Evolutionary conservation across 257 asterid species (phyloP).

Genomic region (Penstemon davidsonii): DNA sequence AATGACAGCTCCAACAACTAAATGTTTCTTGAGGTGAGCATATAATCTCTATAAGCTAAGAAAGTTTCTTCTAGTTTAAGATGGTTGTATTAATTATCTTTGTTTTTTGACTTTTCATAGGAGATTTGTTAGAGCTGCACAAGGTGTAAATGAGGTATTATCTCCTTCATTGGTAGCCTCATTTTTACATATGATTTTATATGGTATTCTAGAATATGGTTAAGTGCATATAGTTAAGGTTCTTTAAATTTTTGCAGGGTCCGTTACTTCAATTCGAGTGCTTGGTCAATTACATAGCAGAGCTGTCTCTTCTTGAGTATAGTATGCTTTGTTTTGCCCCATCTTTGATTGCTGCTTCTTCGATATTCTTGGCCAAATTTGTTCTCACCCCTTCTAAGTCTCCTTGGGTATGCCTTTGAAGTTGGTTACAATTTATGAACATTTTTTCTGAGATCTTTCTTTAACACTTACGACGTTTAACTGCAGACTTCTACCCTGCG

Average conservation of each 20-base stretch:
- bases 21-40: constrained; percentile 79
- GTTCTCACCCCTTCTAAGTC: constrained; percentile 44
- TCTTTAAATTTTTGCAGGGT: constrained; percentile 31
- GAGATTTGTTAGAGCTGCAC: constrained; percentile 89
- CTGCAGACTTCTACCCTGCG: constrained; percentile 55
- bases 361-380: constrained; percentile 56
- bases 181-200: background rate
- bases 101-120: constrained; percentile 32
- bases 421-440: background rate
- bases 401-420: constrained; percentile 59
- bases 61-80: background rate
- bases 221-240: too few species aligned
- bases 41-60: background rate
- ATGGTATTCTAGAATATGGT: too few species aligned
- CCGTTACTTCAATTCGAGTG: constrained; percentile 78
- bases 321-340: constrained; percentile 54
- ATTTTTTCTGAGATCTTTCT: background rate
- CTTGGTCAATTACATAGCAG: constrained; percentile 54
- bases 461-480: background rate
- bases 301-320: constrained; percentile 58
- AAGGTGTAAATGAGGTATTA: constrained; percentile 72
- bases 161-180: background rate
- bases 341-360: constrained; percentile 57
- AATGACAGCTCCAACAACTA: constrained; percentile 81
- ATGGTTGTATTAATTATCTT: constrained; percentile 10